Evolutionary conservation across 192 early-diverging fungal genomes (phyloP), one percentile per base, ranked within the genome.

Genomic region (Endogone sp.): DNA sequence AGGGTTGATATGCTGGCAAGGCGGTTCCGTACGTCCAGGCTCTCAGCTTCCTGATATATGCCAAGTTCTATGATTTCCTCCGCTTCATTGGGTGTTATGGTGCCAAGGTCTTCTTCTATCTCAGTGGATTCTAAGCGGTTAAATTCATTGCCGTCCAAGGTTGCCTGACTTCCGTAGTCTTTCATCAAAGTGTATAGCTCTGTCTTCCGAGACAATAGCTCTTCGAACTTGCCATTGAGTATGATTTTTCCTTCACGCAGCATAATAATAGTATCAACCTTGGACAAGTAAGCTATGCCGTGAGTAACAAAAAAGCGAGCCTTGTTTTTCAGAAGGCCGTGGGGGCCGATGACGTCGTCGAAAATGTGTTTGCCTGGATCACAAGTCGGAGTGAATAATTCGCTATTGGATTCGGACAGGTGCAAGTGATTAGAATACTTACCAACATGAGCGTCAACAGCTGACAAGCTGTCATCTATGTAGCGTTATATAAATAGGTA

Each of bases 281-380:
- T 83, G 28, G 83, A 82, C 8, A 98, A 64, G 67, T 91, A 91
- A 44, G 90, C 88, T 57, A 98, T 89, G 25, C 88, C 88, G 68
- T 91, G 90, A 10, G 93, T 93, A 13, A 94, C 94, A 56, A 95
- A 84, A 31, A 98, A 73, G 26, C 95, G 87, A 29, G 89, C 75
- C 69, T 95, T 94, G 55, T 82, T 82, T 24, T 85, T 83, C 20
- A 97, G 81, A 59, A 97, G 68, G 13, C 95, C 95, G n/a, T 88
- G 79, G 32, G 93, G 91, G 21, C 95, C 95, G 63, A 98, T 79
- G 1, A 95, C 93, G 37, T 94, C 73, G 62, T 96, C 89, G 75
- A 97, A 97, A 25, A 99, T 90, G 60, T 91, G 88, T 2, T 83
- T 73, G 37, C 37, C 37, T 44, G 37, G 37, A n/a, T n/a, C n/a